Evolutionary conservation across 1,139 yeast species (phyloP), one percentile per base, ranked within the genome.

Genomic region (Debaryomycetaceae sp.): DNA sequence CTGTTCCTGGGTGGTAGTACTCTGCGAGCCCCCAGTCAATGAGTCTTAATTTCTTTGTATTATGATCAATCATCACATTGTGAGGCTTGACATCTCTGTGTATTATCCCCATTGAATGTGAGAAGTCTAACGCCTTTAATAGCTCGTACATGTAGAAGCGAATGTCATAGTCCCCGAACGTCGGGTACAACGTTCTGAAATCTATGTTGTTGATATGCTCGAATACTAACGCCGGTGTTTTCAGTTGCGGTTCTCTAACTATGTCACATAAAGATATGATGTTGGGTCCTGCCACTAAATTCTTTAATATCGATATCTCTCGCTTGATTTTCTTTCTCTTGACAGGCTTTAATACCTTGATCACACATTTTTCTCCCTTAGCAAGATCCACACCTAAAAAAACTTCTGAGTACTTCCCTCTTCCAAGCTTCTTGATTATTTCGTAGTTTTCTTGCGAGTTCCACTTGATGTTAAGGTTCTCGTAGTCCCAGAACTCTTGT

Each of bases 1-100:
- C 97, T 53, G 87, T 88, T 22, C 96, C 95, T 6, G 90, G 87
- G 62, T 95, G 99, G 64, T 95, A 95, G 61, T 91, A 93, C 65
- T 95, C 99, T 4, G 99, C 99, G 48, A 95, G 75, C 8, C 99
- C 99, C 99, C 99, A 95, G 71, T 95, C 99, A 54, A 95, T 95
- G 52, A 95, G 78, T 52, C 97, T 79, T 54, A 95, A 72, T 49
- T 71, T 72, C 56, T 80, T 79, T 53, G 76, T 75, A 44, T 81
- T 81, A 54, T 93, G 98, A 64, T 95, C 99, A 59, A 95, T 95
- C 97, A 95, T 93, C 40, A 95, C 95, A 61, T 95, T 95, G 63
- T 95, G 98, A 27, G 99, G 99, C 66, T 95, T 95, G 50, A 95
- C 99, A 66, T 95, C 99, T 63, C 99, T 77, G 67, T 95, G 99